Evolutionary conservation across 805 yeast genomes (phyloP), one percentile per base, ranked within the genome.

Genomic region (Lipomyces yamanashiensis): DNA sequence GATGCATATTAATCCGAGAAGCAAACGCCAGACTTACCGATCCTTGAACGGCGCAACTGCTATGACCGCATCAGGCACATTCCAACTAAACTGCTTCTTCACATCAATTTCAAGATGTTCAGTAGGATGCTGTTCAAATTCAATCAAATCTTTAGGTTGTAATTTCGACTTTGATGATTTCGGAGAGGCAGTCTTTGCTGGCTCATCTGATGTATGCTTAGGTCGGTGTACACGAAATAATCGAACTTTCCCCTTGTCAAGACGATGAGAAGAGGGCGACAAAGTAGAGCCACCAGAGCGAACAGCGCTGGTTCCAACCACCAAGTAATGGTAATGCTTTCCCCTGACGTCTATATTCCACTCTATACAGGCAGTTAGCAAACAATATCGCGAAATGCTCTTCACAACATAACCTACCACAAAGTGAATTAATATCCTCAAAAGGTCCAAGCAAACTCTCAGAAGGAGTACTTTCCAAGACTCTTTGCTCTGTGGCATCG

Each of bases 81-180:
- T 37, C 67, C 67, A 63, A 19, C 57, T 21, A 58, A 58, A 61
- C 47, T 47, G 59, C 44, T 54, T 53, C 43, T 55, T 58, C 33
- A 64, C 10, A 8, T 61, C 63, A 17, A 64, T 23, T 6, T 58
- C 61, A 6, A 19, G 34, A 17, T 9, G 7, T 3, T 4, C 12
- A 6, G 23, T 48, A 43, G 28, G 17, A 17, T 33, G 21, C 40
- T 34, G 19, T 8, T 39, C 55, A 6, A 37, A 37, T n/a, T 13
- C 10, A 28, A 5, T n/a, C 19, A 41, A 6, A 15, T 40, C 15
- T 28, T 50, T 13, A 33, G 41, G 41, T 52, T 23, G n/a, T 13
- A 41, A 9, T 52, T 44, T 10, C 12, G 4, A 8, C 34, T 23
- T 12, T 21, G 13, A 33, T 15, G 40, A 12, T 7, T 49, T 41